Evolutionary conservation across 257 asterid genomes (phyloP).

Genomic region (Solanum bulbocastanum): DNA sequence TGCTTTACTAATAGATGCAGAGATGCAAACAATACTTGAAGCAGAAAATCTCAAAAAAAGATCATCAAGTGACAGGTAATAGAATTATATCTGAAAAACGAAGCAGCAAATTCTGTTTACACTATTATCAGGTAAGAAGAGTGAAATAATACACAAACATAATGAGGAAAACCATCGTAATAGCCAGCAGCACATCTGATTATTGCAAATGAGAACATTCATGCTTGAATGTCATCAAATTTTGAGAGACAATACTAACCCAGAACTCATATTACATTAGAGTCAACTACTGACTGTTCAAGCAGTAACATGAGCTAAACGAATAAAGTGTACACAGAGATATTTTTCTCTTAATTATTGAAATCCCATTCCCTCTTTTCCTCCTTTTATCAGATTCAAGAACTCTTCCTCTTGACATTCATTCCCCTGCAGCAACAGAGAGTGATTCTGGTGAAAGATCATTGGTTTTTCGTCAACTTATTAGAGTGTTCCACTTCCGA

Average conservation of each 20-base stretch:
- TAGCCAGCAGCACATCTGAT: background rate
- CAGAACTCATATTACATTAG: background rate
- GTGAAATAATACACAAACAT: background rate
- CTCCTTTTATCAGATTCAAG: background rate
- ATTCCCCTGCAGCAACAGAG: background rate
- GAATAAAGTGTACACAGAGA: background rate
- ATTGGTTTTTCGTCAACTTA: background rate
- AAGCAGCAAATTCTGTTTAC: background rate
- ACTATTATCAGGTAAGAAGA: background rate
- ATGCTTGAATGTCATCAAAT: background rate
- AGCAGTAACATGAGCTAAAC: background rate
- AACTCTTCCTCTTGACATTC: background rate
- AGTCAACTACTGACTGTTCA: background rate
- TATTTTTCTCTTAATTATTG: background rate
- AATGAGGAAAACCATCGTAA: background rate
- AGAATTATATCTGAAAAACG: background rate
- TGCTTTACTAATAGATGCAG: background rate
- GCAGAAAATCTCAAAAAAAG: background rate
- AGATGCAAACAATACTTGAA: background rate
- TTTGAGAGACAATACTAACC: background rate
- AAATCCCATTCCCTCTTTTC: background rate
- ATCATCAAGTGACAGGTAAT: background rate
- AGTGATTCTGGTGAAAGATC: background rate
- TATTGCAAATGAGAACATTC: background rate
- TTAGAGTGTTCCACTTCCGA: background rate